Percentiles rank a stretch among this genome's conserved stretches.
Evolutionary conservation across 768 basidiomycete genomes (phyloP).

Genomic region (Imleria badia): DNA sequence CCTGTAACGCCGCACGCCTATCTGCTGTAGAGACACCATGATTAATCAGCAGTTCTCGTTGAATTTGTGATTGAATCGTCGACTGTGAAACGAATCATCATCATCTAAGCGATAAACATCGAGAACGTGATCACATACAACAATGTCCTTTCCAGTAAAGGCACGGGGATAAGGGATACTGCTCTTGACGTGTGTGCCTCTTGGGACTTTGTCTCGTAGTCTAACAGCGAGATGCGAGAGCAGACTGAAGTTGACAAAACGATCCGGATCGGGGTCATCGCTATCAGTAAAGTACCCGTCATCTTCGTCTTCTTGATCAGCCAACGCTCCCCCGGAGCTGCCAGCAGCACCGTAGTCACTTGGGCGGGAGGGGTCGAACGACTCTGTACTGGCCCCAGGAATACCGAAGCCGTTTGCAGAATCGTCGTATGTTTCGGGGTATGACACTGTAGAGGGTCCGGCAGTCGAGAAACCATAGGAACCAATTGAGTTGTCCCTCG

Average conservation of each 20-base stretch:
- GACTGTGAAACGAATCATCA: constrained; percentile 51
- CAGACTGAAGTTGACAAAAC: constrained; percentile 86
- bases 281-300: constrained; percentile 39
- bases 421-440: constrained; percentile 13
- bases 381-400: constrained; percentile 25
- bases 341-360: constrained; percentile 20
- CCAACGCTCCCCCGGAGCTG: constrained; percentile 18
- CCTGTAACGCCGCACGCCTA: constrained; percentile 78
- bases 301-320: constrained; percentile 29
- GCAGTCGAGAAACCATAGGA: constrained; percentile 19
- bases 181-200: constrained; percentile 86
- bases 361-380: constrained; percentile 23
- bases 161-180: constrained; percentile 87
- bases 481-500: constrained; percentile 14
- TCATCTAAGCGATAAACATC: not conserved
- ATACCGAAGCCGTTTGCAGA: constrained; percentile 20
- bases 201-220: constrained; percentile 85
- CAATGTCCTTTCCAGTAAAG: constrained; percentile 94
- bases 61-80: constrained; percentile 84
- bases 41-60: constrained; percentile 75
- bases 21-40: constrained; percentile 76
- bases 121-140: constrained; percentile 53
- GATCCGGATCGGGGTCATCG: constrained; percentile 65
- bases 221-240: constrained; percentile 88
- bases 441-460: constrained; percentile 26